These are phyloP conservation scores for Helicostylum pulchrum DNA, from an alignment of 192 early-diverging fungal genomes.

Conservation along the genomic window DNA sequence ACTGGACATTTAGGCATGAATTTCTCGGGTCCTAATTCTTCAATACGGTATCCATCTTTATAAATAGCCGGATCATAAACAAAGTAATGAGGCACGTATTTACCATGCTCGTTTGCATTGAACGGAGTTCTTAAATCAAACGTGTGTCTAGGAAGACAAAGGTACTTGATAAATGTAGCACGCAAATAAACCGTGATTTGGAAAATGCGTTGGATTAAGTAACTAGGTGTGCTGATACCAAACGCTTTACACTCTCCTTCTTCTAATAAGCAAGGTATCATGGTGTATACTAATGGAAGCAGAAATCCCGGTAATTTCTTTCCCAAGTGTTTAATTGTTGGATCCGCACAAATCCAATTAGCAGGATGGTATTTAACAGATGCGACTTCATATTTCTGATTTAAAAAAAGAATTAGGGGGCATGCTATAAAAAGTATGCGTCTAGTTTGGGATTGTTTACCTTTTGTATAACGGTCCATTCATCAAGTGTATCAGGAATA, in stretches of 20 bases:
- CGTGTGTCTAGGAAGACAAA: conserved; percentile 32
- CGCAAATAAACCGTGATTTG: conserved; percentile 16
- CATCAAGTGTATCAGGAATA: conserved; percentile 36
- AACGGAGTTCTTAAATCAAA: conserved; percentile 33
- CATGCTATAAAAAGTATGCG: too few relatives aligned
- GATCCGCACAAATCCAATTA: conserved; percentile 27
- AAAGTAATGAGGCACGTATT: conserved; percentile 36
- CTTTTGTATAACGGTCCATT: conserved; percentile 26
- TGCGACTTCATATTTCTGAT: conserved; percentile 29
- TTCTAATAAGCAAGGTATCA: conserved; percentile 32
- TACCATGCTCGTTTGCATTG: conserved; percentile 20
- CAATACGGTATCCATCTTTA: conserved; percentile 34
- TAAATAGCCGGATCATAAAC: conserved; percentile 32
- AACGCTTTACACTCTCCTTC: conserved; percentile 18
- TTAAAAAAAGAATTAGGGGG: too few relatives aligned
- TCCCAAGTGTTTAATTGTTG: conserved; percentile 24
- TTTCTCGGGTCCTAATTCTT: conserved; percentile 40
- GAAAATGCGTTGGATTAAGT: neutral
- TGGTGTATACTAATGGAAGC: conserved; percentile 20
- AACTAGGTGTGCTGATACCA: conserved; percentile 12
- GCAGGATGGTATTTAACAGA: conserved; percentile 13
- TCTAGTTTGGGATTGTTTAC: too few relatives aligned
- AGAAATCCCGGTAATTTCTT: conserved; percentile 1
- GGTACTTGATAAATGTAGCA: conserved; percentile 33
- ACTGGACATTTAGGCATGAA: conserved; percentile 38